phyloP scores from a whole-genome alignment of 345 rosid species.

The Brassica nigra region DNA sequence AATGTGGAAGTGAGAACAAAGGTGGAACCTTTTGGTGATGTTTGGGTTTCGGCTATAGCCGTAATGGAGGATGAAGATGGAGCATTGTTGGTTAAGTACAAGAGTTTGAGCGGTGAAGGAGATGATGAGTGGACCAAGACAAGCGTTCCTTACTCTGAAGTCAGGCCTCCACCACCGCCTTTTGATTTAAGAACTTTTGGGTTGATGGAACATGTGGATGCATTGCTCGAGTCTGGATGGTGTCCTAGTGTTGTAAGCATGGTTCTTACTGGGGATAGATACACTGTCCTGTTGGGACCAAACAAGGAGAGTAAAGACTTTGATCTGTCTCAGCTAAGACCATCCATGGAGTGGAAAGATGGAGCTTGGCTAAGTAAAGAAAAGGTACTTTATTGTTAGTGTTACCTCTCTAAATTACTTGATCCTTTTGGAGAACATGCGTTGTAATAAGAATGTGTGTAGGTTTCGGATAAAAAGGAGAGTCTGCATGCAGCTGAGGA shows the following conservation, averaged over 20 bases:
- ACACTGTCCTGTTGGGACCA: constrained; percentile 49
- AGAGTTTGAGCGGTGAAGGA: constrained; percentile 20
- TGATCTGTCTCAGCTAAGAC: constrained; percentile 50
- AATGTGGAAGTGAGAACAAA: constrained; percentile 48
- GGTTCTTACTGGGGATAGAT: constrained; percentile 51
- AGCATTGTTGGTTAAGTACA: constrained; percentile 49
- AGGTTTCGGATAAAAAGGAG: constrained; percentile 16
- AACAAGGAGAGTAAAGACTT: constrained; percentile 47
- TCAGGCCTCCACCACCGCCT: constrained; percentile 56
- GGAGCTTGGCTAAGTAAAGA: constrained; percentile 53
- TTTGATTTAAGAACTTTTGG: constrained; percentile 38
- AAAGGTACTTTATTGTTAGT: constrained; percentile 42
- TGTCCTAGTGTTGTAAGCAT: constrained; percentile 54
- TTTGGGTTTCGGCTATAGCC: constrained; percentile 68
- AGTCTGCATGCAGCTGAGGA: constrained; percentile 11
- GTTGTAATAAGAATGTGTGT: not conserved
- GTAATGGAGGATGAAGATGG: constrained; percentile 48
- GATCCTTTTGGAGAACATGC: not conserved
- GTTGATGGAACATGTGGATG: constrained; percentile 63
- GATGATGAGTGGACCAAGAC: constrained; percentile 32
- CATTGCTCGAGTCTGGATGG: constrained; percentile 50
- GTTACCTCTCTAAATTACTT: constrained; percentile 1
- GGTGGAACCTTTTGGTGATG: constrained; percentile 34
- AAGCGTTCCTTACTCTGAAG: constrained; percentile 14
- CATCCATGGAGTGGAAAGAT: constrained; percentile 57